Conservation (phyloP, 176 grass and related monocot species). For the Ampelocalamus luodianensis region DNA sequence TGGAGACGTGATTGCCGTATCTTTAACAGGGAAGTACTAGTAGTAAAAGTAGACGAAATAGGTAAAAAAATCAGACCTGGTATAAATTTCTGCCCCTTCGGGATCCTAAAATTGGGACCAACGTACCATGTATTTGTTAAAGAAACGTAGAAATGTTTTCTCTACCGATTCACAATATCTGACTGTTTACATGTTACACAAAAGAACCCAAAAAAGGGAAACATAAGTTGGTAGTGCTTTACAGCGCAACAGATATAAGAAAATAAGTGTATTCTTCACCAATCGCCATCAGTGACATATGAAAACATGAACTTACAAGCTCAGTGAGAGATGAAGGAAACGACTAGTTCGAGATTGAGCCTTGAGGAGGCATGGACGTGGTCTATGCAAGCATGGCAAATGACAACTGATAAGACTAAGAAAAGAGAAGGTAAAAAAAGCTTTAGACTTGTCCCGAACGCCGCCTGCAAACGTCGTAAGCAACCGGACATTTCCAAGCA, state of each 20-base stretch:
- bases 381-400: conserved; percentile 14
- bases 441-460: conserved; percentile 4
- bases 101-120: background rate
- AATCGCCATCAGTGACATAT: conserved; percentile 10
- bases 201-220: background rate
- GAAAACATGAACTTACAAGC: background rate
- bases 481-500: conserved; percentile 1
- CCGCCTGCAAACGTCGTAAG: conserved; percentile 43
- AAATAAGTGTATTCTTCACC: background rate
- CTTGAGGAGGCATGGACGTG: conserved; percentile 31
- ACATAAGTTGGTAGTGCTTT: background rate
- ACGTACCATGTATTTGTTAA: no score
- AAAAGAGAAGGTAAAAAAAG: background rate
- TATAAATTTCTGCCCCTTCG: background rate
- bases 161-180: background rate
- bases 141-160: background rate
- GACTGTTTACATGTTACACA: background rate
- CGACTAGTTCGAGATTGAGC: background rate
- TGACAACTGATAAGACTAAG: background rate
- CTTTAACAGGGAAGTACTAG: background rate
- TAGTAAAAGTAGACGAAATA: background rate
- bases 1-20: no score
- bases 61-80: background rate
- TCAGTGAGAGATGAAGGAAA: background rate
- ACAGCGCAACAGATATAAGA: background rate